These are phyloP conservation scores for Nemania serpens DNA, from an alignment of 2,329 filamentous ascomycete species.

Conservation along the genomic window DNA sequence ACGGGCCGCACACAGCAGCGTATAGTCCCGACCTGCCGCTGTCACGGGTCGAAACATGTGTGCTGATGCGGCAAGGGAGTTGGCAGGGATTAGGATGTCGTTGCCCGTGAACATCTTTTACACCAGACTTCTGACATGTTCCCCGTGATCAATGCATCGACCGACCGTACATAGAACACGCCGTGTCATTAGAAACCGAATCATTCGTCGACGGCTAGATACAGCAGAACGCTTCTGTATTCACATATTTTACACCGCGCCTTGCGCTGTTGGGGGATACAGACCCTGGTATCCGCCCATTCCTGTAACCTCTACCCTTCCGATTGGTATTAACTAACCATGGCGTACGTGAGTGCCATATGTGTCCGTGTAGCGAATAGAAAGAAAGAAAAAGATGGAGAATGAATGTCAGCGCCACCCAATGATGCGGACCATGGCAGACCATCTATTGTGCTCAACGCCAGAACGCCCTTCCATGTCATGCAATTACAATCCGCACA, in stretches of 20 bases:
- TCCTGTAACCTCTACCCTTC: neutral
- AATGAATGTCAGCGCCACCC: neutral
- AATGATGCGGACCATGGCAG: conserved; percentile 4
- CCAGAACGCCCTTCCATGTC: conserved; percentile 18
- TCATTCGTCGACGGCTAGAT: neutral
- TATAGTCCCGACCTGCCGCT: neutral
- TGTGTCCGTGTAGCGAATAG: neutral
- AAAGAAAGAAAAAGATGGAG: neutral
- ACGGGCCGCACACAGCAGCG: neutral
- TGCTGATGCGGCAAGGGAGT: neutral
- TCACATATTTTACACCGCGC: neutral
- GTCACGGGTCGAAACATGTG: neutral
- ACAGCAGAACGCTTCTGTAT: neutral
- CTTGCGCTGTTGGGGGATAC: neutral
- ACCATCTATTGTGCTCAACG: conserved; percentile 14
- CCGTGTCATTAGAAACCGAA: neutral
- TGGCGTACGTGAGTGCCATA: neutral
- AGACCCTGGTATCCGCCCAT: neutral
- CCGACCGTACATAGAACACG: neutral
- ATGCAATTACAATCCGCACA: conserved; percentile 20
- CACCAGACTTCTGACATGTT: no score
- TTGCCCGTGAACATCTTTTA: neutral
- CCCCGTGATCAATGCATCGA: neutral
- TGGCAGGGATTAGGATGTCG: neutral
- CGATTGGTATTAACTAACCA: neutral